Evolutionary conservation across 768 basidiomycete genomes (phyloP), one percentile per base, ranked within the genome.

Genomic region (Russula sp.): DNA sequence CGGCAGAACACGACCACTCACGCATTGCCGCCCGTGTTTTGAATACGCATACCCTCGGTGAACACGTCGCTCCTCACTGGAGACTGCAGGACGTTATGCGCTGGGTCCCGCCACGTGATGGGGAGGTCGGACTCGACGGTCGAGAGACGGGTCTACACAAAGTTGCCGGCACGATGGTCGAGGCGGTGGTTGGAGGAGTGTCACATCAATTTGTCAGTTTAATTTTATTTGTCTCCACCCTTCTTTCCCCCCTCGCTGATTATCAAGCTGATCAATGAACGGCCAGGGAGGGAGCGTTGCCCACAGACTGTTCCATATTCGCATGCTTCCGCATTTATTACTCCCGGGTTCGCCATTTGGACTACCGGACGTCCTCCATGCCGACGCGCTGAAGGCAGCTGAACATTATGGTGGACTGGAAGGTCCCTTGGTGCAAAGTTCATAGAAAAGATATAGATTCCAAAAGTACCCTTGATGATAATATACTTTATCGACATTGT

Each of bases 11-110:
- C 67, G 83, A 87, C 73, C 76, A 84, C 47, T 82, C 86, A n/a
- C 76, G 72, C 18, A 77, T 91, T 46, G 69, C 76, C 18, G 75
- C 79, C 46, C 81, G 79, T 36, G 77, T 84, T 11, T 69, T 93
- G 42, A 85, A 89, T 70, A 82, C 89, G 1, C 85, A 88, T 69
- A 70, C 82, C 20, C 74, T 93, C 34, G 90, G 90, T 46, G 83
- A 90, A 71, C 78, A 85, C 66, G 79, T 93, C 52, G 91, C 86
- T 43, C 80, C 83, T 35, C 76, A 73, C n/a, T 93, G 91, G 91
- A 80, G 82, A 7, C 74, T 93, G 35, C 86, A 86, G 56, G 80
- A 81, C 43, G 79, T 81, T n/a, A 76, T 92, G 71, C 83, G 84
- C 25, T 93, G 91, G 90, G 25, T 53, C 51, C 56, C 64, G 43